These are phyloP conservation scores for Pseudozyma pruni DNA, from an alignment of 1,284 basidiomycete species.

Conservation along the genomic window DNA sequence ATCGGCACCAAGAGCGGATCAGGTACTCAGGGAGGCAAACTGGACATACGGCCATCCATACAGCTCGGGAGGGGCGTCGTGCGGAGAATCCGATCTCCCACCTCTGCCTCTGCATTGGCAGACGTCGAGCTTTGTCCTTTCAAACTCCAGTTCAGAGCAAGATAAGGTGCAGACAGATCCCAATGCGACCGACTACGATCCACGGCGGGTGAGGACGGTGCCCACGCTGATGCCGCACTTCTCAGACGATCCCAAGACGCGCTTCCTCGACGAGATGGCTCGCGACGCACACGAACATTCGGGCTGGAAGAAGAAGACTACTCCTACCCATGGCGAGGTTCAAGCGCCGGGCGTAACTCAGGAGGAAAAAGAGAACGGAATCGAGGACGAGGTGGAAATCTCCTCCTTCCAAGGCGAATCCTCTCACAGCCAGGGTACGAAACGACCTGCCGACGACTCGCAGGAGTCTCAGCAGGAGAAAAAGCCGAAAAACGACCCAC, in stretches of 20 bases:
- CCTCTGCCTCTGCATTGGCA: constrained; percentile 57
- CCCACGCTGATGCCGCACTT: constrained; percentile 66
- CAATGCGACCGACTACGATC: constrained; percentile 18
- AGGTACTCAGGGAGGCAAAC: constrained; percentile 9
- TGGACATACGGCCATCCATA: constrained; percentile 67
- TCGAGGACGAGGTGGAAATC: constrained; percentile 2
- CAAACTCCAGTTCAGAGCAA: neutral
- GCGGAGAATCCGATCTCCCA: constrained; percentile 14
- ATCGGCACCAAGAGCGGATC: neutral
- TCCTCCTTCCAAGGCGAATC: constrained; percentile 1
- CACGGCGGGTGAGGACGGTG: constrained; percentile 32
- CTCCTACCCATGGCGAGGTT: neutral
- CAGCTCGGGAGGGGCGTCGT: constrained; percentile 28
- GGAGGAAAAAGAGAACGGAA: constrained; percentile 21
- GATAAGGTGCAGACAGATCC: constrained; percentile 15
- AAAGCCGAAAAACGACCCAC: constrained; percentile 7
- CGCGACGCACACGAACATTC: constrained; percentile 61
- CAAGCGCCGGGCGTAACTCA: constrained; percentile 3
- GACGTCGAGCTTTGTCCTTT: constrained; percentile 16
- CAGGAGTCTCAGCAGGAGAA: constrained; percentile 3
- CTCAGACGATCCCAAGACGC: constrained; percentile 65
- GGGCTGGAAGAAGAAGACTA: constrained; percentile 41
- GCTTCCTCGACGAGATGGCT: constrained; percentile 64
- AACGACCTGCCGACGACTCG: constrained; percentile 1
- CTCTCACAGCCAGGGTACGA: neutral